Evolutionary conservation across 2,329 filamentous ascomycete species (phyloP).

Genomic region (Massarina eburnea): DNA sequence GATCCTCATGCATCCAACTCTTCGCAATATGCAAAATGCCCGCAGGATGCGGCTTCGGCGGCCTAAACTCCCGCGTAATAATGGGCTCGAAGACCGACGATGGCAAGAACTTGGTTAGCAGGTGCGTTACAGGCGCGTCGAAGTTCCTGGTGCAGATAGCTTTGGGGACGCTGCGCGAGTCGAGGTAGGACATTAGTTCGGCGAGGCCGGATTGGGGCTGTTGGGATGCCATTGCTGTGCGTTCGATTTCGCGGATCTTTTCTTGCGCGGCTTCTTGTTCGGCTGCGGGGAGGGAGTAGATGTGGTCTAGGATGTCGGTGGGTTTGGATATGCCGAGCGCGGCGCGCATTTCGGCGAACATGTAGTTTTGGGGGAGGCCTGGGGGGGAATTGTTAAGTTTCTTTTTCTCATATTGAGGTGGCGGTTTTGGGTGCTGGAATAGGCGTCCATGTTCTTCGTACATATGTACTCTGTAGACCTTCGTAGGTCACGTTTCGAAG

Average conservation of each 20-base stretch:
- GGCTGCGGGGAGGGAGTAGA: slow-evolving; percentile 69
- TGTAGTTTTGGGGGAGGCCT: slow-evolving; percentile 90
- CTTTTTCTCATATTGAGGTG: no score
- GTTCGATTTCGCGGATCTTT: slow-evolving; percentile 77
- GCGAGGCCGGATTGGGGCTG: slow-evolving; percentile 78
- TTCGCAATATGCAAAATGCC: slow-evolving; percentile 84
- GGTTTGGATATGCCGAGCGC: slow-evolving; percentile 71
- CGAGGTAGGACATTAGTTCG: slow-evolving; percentile 79
- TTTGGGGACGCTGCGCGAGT: slow-evolving; percentile 66
- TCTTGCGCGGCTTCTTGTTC: slow-evolving; percentile 67
- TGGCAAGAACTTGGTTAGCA: slow-evolving; percentile 73
- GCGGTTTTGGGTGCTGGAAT: no score
- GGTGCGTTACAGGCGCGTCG: slow-evolving; percentile 69
- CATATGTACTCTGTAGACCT: no score
- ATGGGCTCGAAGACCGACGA: slow-evolving; percentile 72
- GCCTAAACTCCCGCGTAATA: slow-evolving; percentile 79
- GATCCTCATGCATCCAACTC: slow-evolving; percentile 62
- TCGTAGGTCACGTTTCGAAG: no score
- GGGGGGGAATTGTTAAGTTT: slow-evolving; percentile 3
- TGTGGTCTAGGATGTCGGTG: slow-evolving; percentile 85
- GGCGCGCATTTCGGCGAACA: slow-evolving; percentile 85
- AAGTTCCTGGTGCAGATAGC: slow-evolving; percentile 96
- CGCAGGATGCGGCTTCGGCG: slow-evolving; percentile 84
- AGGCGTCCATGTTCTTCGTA: no score
- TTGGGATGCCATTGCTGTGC: slow-evolving; percentile 76